Percentiles rank a stretch among this genome's conserved stretches.
Conservation (phyloP, 495 filamentous ascomycete genomes). For the Aspergillus carlsbadensis region DNA sequence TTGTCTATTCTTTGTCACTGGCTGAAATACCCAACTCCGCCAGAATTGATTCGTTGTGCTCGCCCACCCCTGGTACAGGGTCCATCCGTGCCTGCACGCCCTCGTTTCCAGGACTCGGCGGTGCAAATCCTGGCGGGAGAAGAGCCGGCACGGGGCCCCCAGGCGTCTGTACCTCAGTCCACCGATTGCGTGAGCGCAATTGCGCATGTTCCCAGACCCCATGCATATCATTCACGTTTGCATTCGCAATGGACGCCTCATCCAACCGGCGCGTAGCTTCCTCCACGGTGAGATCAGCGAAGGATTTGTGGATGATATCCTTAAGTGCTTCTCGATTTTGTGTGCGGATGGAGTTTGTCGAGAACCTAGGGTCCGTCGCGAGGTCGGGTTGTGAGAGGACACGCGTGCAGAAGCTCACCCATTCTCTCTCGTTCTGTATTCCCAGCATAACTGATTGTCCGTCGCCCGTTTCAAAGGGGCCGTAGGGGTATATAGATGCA, state of each 20-base stretch:
- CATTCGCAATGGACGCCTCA: conserved; percentile 43
- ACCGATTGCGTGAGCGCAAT: conserved; percentile 40
- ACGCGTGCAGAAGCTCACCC: conserved; percentile 43
- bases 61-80: conserved; percentile 37
- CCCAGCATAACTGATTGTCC: conserved; percentile 52
- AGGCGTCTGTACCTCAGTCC: conserved; percentile 47
- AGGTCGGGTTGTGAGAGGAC: conserved; percentile 34
- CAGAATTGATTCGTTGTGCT: conserved; percentile 41
- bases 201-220: conserved; percentile 50
- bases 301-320: conserved; percentile 28
- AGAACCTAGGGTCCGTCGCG: conserved; percentile 34
- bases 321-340: conserved; percentile 37
- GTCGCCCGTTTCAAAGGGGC: conserved; percentile 48
- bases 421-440: conserved; percentile 54
- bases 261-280: conserved; percentile 34
- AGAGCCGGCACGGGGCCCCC: conserved; percentile 40
- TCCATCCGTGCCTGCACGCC: conserved; percentile 37
- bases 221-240: conserved; percentile 51
- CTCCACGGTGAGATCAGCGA: conserved; percentile 26
- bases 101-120: conserved; percentile 14
- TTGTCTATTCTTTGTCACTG: no score
- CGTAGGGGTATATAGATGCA: conserved; percentile 52
- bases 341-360: conserved; percentile 32
- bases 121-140: conserved; percentile 39
- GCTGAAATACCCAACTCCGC: conserved; percentile 27